These are phyloP conservation scores for Phytophthora quininea DNA, from an alignment of 352 stramenopile species.

Conservation along the genomic window DNA sequence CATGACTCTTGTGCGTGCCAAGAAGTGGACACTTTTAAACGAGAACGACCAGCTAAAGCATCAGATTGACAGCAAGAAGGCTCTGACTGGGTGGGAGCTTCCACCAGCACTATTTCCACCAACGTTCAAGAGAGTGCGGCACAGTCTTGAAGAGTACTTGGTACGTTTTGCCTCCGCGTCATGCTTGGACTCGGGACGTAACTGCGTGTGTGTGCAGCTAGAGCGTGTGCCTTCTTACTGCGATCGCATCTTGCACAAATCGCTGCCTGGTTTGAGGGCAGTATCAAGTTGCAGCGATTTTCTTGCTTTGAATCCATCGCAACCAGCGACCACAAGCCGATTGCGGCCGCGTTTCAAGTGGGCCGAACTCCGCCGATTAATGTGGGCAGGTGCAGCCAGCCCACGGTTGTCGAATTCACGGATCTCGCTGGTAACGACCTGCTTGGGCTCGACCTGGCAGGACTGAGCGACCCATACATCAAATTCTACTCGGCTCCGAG, in stretches of 20 bases:
- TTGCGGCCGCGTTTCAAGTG: slow-evolving; percentile 67
- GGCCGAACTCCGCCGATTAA: slow-evolving; percentile 32
- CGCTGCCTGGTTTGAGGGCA: slow-evolving; percentile 57
- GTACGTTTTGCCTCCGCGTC: slow-evolving; percentile 9
- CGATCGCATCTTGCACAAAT: slow-evolving; percentile 86
- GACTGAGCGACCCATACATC: slow-evolving; percentile 84
- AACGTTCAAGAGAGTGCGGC: slow-evolving; percentile 85
- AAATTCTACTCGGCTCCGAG: slow-evolving; percentile 78
- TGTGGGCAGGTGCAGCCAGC: slow-evolving; percentile 30
- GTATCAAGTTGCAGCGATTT: slow-evolving; percentile 68
- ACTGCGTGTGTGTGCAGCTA: slow-evolving; percentile 30
- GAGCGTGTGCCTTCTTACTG: slow-evolving; percentile 86
- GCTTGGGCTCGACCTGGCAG: slow-evolving; percentile 74
- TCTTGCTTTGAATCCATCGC: slow-evolving; percentile 62
- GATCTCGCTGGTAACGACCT: slow-evolving; percentile 66
- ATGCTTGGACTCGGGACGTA: slow-evolving; percentile 1
- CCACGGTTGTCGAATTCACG: slow-evolving; percentile 63
- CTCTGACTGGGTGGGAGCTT: slow-evolving; percentile 71
- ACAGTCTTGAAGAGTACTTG: slow-evolving; percentile 43
- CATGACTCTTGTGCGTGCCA: slow-evolving; percentile 55
- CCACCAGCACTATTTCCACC: slow-evolving; percentile 69
- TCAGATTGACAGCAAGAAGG: slow-evolving; percentile 61
- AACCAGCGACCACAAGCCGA: slow-evolving; percentile 88
- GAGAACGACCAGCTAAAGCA: slow-evolving; percentile 81
- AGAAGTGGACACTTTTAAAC: slow-evolving; percentile 70